Evolutionary conservation across 345 rosid species (phyloP).

Genomic region (Eucalyptus curtisii): DNA sequence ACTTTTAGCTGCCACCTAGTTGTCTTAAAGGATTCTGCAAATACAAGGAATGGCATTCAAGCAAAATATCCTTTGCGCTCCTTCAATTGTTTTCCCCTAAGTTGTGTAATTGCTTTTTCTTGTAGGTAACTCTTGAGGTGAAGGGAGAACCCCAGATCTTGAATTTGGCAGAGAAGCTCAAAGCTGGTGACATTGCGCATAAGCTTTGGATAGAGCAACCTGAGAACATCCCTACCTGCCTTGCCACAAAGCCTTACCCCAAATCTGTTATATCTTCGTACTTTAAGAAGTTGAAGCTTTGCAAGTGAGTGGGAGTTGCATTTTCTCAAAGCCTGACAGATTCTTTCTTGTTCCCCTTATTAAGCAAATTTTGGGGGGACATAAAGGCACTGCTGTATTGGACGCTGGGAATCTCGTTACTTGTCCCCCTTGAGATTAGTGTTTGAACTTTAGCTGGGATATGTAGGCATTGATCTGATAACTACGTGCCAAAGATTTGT

Average conservation of each 20-base stretch:
- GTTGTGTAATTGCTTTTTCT: neutral
- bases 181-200: conserved; percentile 48
- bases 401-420: neutral
- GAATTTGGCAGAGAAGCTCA: conserved; percentile 73
- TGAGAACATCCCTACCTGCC: conserved; percentile 80
- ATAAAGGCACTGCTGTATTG: neutral
- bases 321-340: neutral
- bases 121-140: conserved; percentile 88
- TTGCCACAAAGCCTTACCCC: conserved; percentile 72
- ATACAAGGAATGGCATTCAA: neutral
- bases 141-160: conserved; percentile 70
- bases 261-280: conserved; percentile 41
- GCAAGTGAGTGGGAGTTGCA: conserved; percentile 29
- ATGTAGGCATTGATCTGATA: neutral
- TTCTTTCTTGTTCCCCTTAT: neutral
- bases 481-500: neutral
- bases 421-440: neutral
- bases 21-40: neutral
- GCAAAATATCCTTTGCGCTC: neutral
- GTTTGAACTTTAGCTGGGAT: neutral
- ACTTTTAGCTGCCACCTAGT: neutral
- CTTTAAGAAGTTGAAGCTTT: conserved; percentile 72
- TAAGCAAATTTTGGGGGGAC: neutral
- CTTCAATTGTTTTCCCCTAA: neutral
- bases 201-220: conserved; percentile 90